Base-by-base conservation (phyloP, 2,329 filamentous ascomycete species). In the Bipolaris gigantea region DNA sequence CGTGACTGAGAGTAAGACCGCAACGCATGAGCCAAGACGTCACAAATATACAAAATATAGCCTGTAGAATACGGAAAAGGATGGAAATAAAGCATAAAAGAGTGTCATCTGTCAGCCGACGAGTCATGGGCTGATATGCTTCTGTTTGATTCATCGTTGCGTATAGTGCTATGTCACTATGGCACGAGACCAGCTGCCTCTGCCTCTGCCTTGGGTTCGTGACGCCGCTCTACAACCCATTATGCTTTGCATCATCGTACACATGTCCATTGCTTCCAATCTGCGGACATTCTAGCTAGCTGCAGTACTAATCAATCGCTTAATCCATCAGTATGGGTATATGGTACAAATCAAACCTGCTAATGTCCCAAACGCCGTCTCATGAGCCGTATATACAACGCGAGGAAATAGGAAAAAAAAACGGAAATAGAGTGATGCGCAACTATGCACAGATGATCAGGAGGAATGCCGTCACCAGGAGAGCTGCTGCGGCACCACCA, bases 321-420 rank as follows among this genome's bases (percentile, higher is more conserved):
- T 16, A 23, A 21, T 46, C 41, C 35, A 44, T 43, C 50, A 45
- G 50, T 57, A 39, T 50, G 67, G 67, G 67, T 71, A 71, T 70
- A 70, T 66, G 46, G 51, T 62, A 63, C 63, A 66, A 61, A 42
- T 30, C 25, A 61, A 43, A 61, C 53, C 47, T 32, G 15, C 16
- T 23, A 47, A 36, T 48, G 49, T 18, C 43, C 51, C 40, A 32
- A 65, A 65, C 61, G 54, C 59, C 59, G 38, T 59, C 34, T 61
- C 56, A 46, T 61, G 43, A 57, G 50, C 55, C 49, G 33, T 43
- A 33, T 48, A 44, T 47, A 56, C 54, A 53, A 56, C 54, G 54
- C 50, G 38, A 45, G 35, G 45, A 59, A 38, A 48, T 18, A 46
- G 58, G 41, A 35, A 16, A 54, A 59, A 45, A 16, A 23, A 49